Conservation (phyloP, 495 filamentous ascomycete genomes). For the Neurospora sp. region DNA sequence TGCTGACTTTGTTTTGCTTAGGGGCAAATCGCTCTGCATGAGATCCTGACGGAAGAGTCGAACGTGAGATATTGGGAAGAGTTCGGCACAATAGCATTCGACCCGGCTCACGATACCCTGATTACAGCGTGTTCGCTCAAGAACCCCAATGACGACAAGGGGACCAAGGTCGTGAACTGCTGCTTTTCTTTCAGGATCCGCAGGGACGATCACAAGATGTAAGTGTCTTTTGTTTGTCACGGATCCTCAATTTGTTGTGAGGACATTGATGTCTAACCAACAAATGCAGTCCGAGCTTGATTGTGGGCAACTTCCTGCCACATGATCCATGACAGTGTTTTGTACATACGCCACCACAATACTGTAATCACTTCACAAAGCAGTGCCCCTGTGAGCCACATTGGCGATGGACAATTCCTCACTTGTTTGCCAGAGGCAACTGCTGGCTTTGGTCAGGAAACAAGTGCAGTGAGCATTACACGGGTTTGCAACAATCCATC, state of each 20-base stretch:
- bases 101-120: constrained; percentile 91
- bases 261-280: neutral
- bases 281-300: constrained; percentile 66
- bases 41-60: constrained; percentile 88
- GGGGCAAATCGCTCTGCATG: constrained; percentile 92
- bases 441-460: neutral
- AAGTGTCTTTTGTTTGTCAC: constrained; percentile 30
- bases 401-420: neutral
- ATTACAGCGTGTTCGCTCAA: constrained; percentile 88
- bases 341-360: neutral
- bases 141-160: constrained; percentile 63
- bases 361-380: neutral
- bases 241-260: neutral
- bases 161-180: constrained; percentile 70
- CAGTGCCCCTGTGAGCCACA: neutral
- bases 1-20: constrained; percentile 22
- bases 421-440: neutral
- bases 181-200: constrained; percentile 97
- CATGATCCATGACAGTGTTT: constrained; percentile 30
- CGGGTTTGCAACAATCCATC: neutral
- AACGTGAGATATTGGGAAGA: constrained; percentile 98
- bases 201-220: constrained; percentile 94
- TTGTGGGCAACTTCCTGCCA: constrained; percentile 93
- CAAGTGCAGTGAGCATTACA: neutral
- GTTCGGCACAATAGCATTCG: constrained; percentile 96